Conservation (phyloP, 2,329 filamentous ascomycete genomes). For the Didymella pinodella region DNA sequence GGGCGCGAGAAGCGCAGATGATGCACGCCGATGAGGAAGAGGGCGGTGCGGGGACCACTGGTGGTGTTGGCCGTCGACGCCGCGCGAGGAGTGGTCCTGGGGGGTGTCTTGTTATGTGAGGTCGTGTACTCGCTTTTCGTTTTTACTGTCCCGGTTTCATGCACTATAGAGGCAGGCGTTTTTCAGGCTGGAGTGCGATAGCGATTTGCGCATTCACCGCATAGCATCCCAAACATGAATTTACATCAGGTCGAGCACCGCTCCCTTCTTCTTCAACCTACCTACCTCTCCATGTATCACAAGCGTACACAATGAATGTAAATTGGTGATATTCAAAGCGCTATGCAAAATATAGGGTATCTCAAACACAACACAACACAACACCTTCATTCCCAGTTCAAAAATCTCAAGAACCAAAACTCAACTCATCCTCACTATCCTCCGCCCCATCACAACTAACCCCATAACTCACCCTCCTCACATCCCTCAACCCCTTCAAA, state of each 20-base stretch:
- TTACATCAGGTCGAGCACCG: background rate
- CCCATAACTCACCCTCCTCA: slow-evolving; percentile 27
- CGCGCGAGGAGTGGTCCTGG: slow-evolving; percentile 58
- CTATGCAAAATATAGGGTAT: background rate
- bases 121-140: too few species aligned
- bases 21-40: slow-evolving; percentile 84
- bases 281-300: background rate
- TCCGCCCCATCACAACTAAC: background rate
- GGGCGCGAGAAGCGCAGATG: slow-evolving; percentile 82
- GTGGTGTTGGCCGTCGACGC: slow-evolving; percentile 54
- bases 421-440: slow-evolving; percentile 15
- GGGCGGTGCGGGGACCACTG: slow-evolving; percentile 53
- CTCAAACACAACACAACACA: background rate
- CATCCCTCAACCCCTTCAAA: slow-evolving; percentile 29
- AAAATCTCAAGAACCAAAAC: slow-evolving; percentile 8
- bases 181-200: background rate
- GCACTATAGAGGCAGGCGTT: slow-evolving; percentile 10
- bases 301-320: too few species aligned
- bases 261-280: background rate
- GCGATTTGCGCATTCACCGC: background rate
- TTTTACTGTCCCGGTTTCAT: too few species aligned
- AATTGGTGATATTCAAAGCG: background rate
- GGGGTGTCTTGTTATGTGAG: slow-evolving; percentile 57
- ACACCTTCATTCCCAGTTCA: too few species aligned
- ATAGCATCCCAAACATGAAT: background rate